These are phyloP conservation scores for Arabis hirsuta DNA, from an alignment of 345 rosid species.

Conservation along the genomic window DNA sequence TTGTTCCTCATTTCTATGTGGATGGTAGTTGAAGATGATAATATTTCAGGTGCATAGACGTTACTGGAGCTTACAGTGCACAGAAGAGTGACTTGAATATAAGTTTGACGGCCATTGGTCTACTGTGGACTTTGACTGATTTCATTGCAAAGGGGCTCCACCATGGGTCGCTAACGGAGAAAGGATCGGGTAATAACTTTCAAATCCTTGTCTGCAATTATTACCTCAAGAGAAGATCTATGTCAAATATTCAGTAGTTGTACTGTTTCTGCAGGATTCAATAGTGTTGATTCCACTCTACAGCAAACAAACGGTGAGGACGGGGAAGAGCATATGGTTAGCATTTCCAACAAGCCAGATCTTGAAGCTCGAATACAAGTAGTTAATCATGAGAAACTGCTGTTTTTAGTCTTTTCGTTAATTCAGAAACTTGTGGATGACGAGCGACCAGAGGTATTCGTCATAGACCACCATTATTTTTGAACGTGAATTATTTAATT, in stretches of 20 bases:
- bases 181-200: conserved; percentile 56
- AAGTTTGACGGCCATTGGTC: conserved; percentile 94
- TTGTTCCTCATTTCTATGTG: conserved; percentile 14
- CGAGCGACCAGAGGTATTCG: conserved; percentile 92
- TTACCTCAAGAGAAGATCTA: conserved; percentile 11
- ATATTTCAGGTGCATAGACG: conserved; percentile 86
- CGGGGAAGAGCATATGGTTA: conserved; percentile 46
- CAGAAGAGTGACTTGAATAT: conserved; percentile 92
- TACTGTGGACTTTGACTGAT: conserved; percentile 93
- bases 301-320: conserved; percentile 54
- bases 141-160: conserved; percentile 78
- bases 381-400: conserved; percentile 66
- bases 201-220: conserved; percentile 23
- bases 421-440: conserved; percentile 95
- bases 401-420: conserved; percentile 81
- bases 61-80: conserved; percentile 95
- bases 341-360: conserved; percentile 42
- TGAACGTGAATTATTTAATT: conserved; percentile 2
- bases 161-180: conserved; percentile 53
- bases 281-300: conserved; percentile 43
- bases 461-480: conserved; percentile 30
- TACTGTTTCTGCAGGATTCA: conserved; percentile 44
- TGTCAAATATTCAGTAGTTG: conserved; percentile 4
- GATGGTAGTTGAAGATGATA: conserved; percentile 35
- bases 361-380: conserved; percentile 44